phyloP scores from a whole-genome alignment of 2,329 filamentous ascomycete species.

The Chalaropsis thielavioides region DNA sequence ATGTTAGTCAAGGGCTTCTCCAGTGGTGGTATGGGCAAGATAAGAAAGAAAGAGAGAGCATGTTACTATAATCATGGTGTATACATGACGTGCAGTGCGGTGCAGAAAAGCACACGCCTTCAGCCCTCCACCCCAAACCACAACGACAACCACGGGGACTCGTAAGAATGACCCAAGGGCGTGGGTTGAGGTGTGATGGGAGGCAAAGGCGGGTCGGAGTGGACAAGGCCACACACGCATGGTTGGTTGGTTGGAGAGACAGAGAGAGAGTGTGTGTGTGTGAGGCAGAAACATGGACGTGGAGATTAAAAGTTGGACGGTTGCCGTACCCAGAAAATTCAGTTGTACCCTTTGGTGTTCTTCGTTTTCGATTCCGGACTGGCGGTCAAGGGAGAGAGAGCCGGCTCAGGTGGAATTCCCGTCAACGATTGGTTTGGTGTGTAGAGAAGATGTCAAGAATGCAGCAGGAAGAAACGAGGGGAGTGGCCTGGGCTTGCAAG shows the following conservation, averaged over 20 bases:
- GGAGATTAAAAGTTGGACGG: neutral
- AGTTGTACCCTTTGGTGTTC: neutral
- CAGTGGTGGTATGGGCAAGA: too few species aligned
- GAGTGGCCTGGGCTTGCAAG: too few species aligned
- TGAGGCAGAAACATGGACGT: neutral
- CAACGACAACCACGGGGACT: neutral
- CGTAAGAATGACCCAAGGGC: neutral
- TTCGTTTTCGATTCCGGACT: neutral
- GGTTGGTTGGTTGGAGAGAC: too few species aligned
- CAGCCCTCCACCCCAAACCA: neutral
- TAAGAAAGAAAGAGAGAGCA: too few species aligned
- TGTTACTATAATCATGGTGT: neutral
- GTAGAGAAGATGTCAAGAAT: neutral
- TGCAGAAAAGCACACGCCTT: neutral
- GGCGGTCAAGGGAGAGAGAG: neutral
- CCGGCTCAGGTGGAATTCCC: neutral
- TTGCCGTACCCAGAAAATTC: neutral
- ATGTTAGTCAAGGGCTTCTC: neutral
- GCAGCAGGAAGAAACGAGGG: neutral
- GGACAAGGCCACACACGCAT: neutral
- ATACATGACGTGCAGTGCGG: neutral
- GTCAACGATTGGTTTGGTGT: neutral
- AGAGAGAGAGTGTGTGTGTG: too few species aligned
- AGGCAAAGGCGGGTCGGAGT: neutral
- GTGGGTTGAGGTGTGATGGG: neutral